Conservation (phyloP, 495 filamentous ascomycete genomes). For the Cercophora sp. region DNA sequence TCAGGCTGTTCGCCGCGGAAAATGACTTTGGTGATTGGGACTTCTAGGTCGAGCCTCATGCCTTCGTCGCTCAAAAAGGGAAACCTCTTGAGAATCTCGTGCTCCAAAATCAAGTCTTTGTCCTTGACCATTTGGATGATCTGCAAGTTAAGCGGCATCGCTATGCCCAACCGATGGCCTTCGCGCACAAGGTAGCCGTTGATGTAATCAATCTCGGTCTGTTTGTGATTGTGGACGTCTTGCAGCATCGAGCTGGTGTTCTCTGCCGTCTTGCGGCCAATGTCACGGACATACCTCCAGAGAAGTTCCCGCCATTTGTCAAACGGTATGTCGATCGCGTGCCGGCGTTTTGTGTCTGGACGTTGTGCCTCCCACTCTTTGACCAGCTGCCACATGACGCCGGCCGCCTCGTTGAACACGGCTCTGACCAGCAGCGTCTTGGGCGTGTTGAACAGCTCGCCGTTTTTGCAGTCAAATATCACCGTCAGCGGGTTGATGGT, state of each 20-base stretch:
- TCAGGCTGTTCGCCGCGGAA: too few relatives aligned
- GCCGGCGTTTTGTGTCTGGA: too few relatives aligned
- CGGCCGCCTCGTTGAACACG: constrained; percentile 62
- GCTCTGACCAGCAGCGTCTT: constrained; percentile 42
- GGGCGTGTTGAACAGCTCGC: constrained; percentile 61
- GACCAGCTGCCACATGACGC: constrained; percentile 52
- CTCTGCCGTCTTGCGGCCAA: constrained; percentile 57
- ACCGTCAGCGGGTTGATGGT: constrained; percentile 80
- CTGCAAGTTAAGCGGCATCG: neutral
- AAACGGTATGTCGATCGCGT: neutral
- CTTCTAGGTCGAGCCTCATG: too few relatives aligned
- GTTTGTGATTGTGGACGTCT: constrained; percentile 55
- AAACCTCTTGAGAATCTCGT: too few relatives aligned
- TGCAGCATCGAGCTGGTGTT: constrained; percentile 81
- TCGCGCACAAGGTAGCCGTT: constrained; percentile 72
- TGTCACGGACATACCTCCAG: constrained; percentile 22
- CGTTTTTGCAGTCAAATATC: constrained; percentile 68
- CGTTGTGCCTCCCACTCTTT: neutral
- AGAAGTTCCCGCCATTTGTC: constrained; percentile 8
- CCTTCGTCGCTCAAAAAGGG: too few relatives aligned
- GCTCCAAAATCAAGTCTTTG: neutral
- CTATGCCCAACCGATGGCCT: constrained; percentile 24
- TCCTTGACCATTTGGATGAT: neutral
- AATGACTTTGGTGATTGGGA: too few relatives aligned
- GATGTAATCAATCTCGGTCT: constrained; percentile 73